These are phyloP conservation scores for Nephelium lappaceum DNA, from an alignment of 345 rosid species.

Conservation along the genomic window DNA sequence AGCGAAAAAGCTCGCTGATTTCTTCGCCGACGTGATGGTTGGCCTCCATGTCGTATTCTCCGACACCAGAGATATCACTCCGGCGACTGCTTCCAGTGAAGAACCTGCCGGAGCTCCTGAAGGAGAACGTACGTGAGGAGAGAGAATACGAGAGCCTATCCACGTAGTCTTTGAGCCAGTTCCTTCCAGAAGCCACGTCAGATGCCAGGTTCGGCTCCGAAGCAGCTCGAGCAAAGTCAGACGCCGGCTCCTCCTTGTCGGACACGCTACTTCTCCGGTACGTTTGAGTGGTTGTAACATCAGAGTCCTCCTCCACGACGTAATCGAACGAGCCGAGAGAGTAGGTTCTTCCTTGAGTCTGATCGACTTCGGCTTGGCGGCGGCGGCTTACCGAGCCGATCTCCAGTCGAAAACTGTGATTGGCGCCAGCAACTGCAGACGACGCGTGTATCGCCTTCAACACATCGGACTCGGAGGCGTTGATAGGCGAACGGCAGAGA, in stretches of 20 bases:
- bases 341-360: constrained; percentile 52
- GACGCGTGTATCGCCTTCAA: constrained; percentile 46
- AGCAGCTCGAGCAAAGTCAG: constrained; percentile 25
- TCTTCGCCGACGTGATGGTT: constrained; percentile 75
- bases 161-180: constrained; percentile 84
- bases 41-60: constrained; percentile 69
- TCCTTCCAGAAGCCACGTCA: constrained; percentile 64
- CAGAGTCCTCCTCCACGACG: constrained; percentile 72
- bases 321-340: constrained; percentile 88
- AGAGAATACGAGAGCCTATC: constrained; percentile 70
- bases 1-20: constrained; percentile 85
- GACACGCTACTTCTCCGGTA: constrained; percentile 47
- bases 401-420: constrained; percentile 77
- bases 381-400: constrained; percentile 88
- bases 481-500: constrained; percentile 77
- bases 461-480: constrained; percentile 66
- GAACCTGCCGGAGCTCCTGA: constrained; percentile 79
- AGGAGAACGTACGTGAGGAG: constrained; percentile 73
- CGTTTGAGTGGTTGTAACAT: constrained; percentile 47
- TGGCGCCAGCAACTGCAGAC: constrained; percentile 15
- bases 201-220: constrained; percentile 51
- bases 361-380: constrained; percentile 34
- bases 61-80: constrained; percentile 44
- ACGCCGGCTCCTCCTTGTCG: constrained; percentile 50
- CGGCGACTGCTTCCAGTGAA: constrained; percentile 83